phyloP scores from a whole-genome alignment of 257 asterid genomes.

The Catharanthus roseus region DNA sequence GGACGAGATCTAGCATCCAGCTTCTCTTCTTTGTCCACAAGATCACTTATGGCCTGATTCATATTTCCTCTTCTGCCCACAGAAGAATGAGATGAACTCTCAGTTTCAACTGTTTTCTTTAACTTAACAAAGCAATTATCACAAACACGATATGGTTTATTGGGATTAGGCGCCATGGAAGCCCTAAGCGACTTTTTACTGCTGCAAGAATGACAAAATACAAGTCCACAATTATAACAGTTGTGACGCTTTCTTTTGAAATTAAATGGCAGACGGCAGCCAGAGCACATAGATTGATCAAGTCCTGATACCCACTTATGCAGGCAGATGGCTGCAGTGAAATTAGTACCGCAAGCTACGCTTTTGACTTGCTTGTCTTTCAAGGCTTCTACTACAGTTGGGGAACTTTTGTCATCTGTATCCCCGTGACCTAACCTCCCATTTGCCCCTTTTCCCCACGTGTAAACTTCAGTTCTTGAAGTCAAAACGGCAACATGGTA shows the following conservation, averaged over 20 bases:
- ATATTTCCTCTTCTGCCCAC: slow-evolving; percentile 65
- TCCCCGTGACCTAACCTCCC: slow-evolving; percentile 96
- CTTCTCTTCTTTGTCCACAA: slow-evolving; percentile 63
- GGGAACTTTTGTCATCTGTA: slow-evolving; percentile 64
- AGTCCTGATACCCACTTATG: slow-evolving; percentile 90
- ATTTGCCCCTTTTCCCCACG: slow-evolving; percentile 95
- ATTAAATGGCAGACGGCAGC: slow-evolving; percentile 80
- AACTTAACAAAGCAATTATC: slow-evolving; percentile 71
- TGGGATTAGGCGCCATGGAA: slow-evolving; percentile 91
- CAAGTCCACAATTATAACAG: slow-evolving; percentile 91
- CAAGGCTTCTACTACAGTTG: slow-evolving; percentile 78
- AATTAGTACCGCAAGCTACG: slow-evolving; percentile 82
- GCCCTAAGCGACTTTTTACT: slow-evolving; percentile 87
- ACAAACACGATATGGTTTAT: slow-evolving; percentile 86
- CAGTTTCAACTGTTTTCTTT: slow-evolving; percentile 69
- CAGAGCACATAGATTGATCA: slow-evolving; percentile 94
- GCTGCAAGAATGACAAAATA: slow-evolving; percentile 90
- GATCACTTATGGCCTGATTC: slow-evolving; percentile 50
- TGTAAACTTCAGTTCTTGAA: slow-evolving; percentile 83
- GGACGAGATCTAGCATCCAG: slow-evolving; percentile 58
- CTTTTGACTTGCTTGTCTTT: slow-evolving; percentile 92
- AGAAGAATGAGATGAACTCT: slow-evolving; percentile 61
- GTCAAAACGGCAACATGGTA: slow-evolving; percentile 89
- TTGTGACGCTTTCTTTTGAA: slow-evolving; percentile 93
- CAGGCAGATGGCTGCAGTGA: slow-evolving; percentile 84